phyloP scores from a whole-genome alignment of 108 stramenopile genomes.

The Pseudonitzschia delicatissima region DNA sequence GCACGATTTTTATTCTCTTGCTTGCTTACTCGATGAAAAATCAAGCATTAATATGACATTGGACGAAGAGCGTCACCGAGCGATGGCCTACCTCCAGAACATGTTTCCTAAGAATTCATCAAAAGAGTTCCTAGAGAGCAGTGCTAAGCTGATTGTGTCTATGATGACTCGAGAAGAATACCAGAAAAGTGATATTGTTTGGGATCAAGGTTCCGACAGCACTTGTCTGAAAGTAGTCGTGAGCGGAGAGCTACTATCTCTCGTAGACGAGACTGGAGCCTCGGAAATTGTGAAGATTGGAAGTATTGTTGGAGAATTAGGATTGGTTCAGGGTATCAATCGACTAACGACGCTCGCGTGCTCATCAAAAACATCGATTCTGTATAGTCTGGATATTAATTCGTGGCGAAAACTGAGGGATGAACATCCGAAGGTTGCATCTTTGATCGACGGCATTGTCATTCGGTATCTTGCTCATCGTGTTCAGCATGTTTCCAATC shows the following conservation, averaged over 20 bases:
- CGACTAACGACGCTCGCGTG: constrained; percentile 60
- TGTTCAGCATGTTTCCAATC: constrained; percentile 77
- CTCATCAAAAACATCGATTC: constrained; percentile 43
- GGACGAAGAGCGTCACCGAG: constrained; percentile 32
- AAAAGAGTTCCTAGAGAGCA: not conserved
- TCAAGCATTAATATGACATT: constrained; percentile 5
- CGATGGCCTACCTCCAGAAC: constrained; percentile 33
- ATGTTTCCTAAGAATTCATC: constrained; percentile 19
- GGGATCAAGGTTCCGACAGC: constrained; percentile 57
- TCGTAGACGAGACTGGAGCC: constrained; percentile 50
- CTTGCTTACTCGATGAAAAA: constrained; percentile 10
- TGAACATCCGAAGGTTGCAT: constrained; percentile 44
- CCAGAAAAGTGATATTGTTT: constrained; percentile 41
- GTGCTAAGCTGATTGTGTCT: constrained; percentile 29
- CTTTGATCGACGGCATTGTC: constrained; percentile 53
- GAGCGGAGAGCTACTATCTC: constrained; percentile 52
- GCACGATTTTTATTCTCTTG: constrained; percentile 14
- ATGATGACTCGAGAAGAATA: constrained; percentile 51
- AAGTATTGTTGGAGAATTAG: constrained; percentile 66
- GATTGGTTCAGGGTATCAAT: constrained; percentile 53
- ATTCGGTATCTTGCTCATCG: constrained; percentile 71
- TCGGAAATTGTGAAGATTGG: constrained; percentile 49
- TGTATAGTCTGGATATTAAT: constrained; percentile 54
- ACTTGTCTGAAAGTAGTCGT: constrained; percentile 59
- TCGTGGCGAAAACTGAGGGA: constrained; percentile 39